phyloP scores from a whole-genome alignment of 768 basidiomycete species.

The Sporobolomyces pararoseus region DNA sequence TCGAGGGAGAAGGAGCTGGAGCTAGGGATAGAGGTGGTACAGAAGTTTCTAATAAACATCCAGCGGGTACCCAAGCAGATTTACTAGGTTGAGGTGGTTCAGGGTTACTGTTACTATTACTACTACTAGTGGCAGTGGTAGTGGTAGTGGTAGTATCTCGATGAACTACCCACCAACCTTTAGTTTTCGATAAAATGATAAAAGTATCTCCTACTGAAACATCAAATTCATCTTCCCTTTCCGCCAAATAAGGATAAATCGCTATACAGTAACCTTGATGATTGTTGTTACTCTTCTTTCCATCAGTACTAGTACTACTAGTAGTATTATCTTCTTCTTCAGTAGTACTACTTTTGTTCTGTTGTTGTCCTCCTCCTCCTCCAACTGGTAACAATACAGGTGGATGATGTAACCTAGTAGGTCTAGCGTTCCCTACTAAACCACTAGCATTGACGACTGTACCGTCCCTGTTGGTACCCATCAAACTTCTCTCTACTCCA shows the following conservation, averaged over 20 bases:
- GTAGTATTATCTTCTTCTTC: neutral
- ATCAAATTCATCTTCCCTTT: slow-evolving; percentile 97
- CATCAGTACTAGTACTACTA: neutral
- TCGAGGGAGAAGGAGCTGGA: neutral
- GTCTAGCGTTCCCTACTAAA: slow-evolving; percentile 35
- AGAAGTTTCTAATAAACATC: slow-evolving; percentile 87
- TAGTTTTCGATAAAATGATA: slow-evolving; percentile 54
- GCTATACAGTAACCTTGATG: slow-evolving; percentile 83
- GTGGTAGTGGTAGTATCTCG: slow-evolving; percentile 59
- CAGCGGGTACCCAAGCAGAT: slow-evolving; percentile 97
- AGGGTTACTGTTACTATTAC: no score
- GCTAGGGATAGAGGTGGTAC: slow-evolving; percentile 85
- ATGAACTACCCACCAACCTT: slow-evolving; percentile 99
- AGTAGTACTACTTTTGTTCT: slow-evolving; percentile 30
- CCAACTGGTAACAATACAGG: slow-evolving; percentile 49
- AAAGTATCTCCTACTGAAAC: slow-evolving; percentile 70
- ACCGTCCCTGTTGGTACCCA: slow-evolving; percentile 41
- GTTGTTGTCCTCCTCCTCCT: slow-evolving; percentile 32
- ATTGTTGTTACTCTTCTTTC: slow-evolving; percentile 5
- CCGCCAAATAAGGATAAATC: slow-evolving; percentile 98
- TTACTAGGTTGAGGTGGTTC: slow-evolving; percentile 60
- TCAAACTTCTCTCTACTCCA: slow-evolving; percentile 39
- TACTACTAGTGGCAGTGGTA: slow-evolving; percentile 76
- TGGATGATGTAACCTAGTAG: slow-evolving; percentile 48
- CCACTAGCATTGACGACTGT: slow-evolving; percentile 29